These are phyloP conservation scores for Celoporthe dispersa DNA, from an alignment of 2,329 filamentous ascomycete species.

Conservation along the genomic window DNA sequence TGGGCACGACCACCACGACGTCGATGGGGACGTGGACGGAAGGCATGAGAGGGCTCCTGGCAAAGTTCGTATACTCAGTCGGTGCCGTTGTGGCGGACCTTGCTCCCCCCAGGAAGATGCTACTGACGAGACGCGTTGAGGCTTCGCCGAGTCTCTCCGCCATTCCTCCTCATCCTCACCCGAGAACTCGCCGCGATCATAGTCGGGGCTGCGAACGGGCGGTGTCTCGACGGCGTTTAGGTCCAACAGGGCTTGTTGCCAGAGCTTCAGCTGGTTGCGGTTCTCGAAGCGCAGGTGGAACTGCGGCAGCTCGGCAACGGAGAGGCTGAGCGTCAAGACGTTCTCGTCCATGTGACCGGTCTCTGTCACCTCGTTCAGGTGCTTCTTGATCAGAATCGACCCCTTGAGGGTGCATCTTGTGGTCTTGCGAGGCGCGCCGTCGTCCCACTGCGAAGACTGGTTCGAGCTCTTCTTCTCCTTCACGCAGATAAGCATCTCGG, in stretches of 20 bases:
- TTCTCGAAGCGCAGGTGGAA: conserved; percentile 93
- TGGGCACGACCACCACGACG: conserved; percentile 93
- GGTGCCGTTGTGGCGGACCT: conserved; percentile 86
- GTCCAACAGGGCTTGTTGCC: conserved; percentile 86
- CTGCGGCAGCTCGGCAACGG: conserved; percentile 87
- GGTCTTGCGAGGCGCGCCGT: conserved; percentile 63
- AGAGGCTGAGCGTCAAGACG: conserved; percentile 85
- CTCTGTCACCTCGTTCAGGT: conserved; percentile 86
- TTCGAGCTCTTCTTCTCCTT: conserved; percentile 84
- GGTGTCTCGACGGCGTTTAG: conserved; percentile 73
- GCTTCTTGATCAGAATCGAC: conserved; percentile 97
- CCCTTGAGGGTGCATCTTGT: conserved; percentile 90
- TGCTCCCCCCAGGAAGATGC: conserved; percentile 78
- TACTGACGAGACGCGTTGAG: conserved; percentile 78
- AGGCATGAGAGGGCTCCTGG: conserved; percentile 51
- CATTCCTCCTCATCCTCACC: conserved; percentile 89
- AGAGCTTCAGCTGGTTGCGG: conserved; percentile 81
- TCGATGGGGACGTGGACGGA: conserved; percentile 89
- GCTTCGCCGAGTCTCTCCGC: conserved; percentile 60
- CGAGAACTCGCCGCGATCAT: conserved; percentile 76
- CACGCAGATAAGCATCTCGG: conserved; percentile 98
- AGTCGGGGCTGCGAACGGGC: conserved; percentile 71
- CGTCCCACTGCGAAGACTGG: conserved; percentile 65
- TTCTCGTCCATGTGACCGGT: conserved; percentile 74
- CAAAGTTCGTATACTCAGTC: conserved; percentile 86